A percentile compares a stretch with the other conserved stretches of the same genome.
phyloP scores from a whole-genome alignment of 352 stramenopile species.

The Pythium grandisporangium region DNA sequence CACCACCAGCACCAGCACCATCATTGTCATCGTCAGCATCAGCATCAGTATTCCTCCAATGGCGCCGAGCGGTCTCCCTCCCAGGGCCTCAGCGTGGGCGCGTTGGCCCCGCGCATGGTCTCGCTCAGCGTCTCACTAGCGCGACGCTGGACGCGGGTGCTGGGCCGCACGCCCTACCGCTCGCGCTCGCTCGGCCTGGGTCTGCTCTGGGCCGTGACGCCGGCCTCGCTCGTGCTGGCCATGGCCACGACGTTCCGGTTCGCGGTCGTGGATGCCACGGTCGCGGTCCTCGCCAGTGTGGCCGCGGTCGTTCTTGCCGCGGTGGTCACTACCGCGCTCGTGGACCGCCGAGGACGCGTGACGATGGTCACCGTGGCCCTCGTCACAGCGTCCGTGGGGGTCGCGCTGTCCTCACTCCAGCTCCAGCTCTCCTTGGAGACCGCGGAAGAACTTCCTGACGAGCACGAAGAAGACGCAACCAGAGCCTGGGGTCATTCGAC shows the following conservation, averaged over 20 bases:
- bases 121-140: constrained; percentile 27
- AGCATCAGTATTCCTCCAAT: too few species aligned
- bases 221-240: too few species aligned
- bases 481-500: too few species aligned
- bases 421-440: constrained; percentile 7
- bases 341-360: constrained; percentile 11
- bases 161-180: constrained; percentile 28
- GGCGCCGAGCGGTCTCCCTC: too few species aligned
- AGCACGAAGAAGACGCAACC: background rate
- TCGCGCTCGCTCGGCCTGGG: constrained; percentile 16
- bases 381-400: constrained; percentile 7
- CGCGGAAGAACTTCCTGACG: too few species aligned
- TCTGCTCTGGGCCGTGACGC: constrained; percentile 32
- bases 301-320: constrained; percentile 2
- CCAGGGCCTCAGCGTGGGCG: too few species aligned
- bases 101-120: constrained; percentile 18
- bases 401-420: too few species aligned
- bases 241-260: too few species aligned
- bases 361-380: constrained; percentile 4
- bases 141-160: constrained; percentile 25
- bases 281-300: constrained; percentile 1
- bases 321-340: constrained; percentile 1
- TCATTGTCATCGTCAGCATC: too few species aligned
- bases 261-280: too few species aligned
- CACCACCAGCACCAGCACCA: too few species aligned